phyloP scores from a whole-genome alignment of 208 protist genomes.

The Trypanosoma lewisi region DNA sequence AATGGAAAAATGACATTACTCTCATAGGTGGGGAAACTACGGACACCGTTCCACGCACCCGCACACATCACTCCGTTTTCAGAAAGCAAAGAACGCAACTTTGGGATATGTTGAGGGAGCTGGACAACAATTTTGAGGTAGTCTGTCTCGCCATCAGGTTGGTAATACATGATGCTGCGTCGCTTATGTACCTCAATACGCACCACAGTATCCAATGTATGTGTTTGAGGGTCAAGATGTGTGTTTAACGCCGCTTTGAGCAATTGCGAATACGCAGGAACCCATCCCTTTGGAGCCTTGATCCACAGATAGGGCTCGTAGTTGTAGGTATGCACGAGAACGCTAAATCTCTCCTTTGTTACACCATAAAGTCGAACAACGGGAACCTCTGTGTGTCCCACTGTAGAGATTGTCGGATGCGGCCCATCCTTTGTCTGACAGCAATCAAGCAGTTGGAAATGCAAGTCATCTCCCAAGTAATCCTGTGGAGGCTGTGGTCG shows the following conservation, averaged over 20 bases:
- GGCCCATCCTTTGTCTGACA: conserved; percentile 78
- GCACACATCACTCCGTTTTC: conserved; percentile 71
- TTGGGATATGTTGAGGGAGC: conserved; percentile 90
- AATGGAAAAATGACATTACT: conserved; percentile 98
- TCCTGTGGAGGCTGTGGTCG: conserved; percentile 28
- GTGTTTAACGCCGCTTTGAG: conserved; percentile 78
- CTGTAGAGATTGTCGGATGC: conserved; percentile 58
- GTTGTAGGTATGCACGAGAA: conserved; percentile 93
- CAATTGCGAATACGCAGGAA: conserved; percentile 65
- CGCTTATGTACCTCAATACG: conserved; percentile 77
- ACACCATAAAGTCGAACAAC: conserved; percentile 93
- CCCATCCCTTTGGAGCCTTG: conserved; percentile 76
- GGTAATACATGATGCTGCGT: conserved; percentile 82
- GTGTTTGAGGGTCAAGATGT: conserved; percentile 58
- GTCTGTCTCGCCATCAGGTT: conserved; percentile 37
- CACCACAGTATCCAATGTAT: conserved; percentile 64
- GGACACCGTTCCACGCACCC: conserved; percentile 70
- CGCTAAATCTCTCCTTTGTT: conserved; percentile 89
- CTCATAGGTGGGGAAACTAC: conserved; percentile 96
- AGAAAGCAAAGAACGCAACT: conserved; percentile 74
- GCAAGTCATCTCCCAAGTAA: conserved; percentile 62
- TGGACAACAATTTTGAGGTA: conserved; percentile 88
- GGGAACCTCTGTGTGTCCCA: conserved; percentile 76
- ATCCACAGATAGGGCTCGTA: conserved; percentile 97
- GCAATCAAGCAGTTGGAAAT: conserved; percentile 87